Evolutionary conservation across 306 rosid genomes (phyloP), one percentile per base, ranked within the genome.

Genomic region (Quillaja saponaria): DNA sequence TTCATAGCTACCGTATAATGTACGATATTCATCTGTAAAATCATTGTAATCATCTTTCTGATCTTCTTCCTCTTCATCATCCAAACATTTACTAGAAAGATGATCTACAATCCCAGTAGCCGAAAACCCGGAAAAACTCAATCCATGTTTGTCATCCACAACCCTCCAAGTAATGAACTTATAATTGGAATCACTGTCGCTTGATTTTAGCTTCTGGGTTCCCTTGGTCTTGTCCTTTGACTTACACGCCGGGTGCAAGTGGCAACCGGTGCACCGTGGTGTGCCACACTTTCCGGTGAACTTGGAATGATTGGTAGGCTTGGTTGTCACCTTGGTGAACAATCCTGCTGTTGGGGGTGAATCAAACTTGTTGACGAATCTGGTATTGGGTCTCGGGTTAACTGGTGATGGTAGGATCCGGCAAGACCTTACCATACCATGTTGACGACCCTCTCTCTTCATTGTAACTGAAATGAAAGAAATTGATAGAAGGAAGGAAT

Each of bases 401-500:
- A 67, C 38, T 11, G 78, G 35, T 0, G 60, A 15, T 1, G 91
- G 95, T 49, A 81, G 65, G 80, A 84, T 68, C 63, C 16, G 31
- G 31, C 6, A 58, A 48, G 95, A 67, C 58, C 83, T 78, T 9
- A 84, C 88, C 92, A 84, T 77, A 10, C 95, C 95, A 34, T 86
- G 96, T 51, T 91, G 96, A 10, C 86, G 85, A 81, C 95, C 88
- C 76, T 81, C 88, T 19, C 92, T 81, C 83, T 72, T 92, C 98
- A 92, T 92, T 6, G 13, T 66, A 12, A 67, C 57, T 34, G 13
- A 55, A 16, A 51, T 65, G 52, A 28, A 48, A 9, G n/a, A 25
- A 7, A 41, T 2, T 6, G n/a, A 51, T 35, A 52, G 10, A 39
- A 12, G 55, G 8, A 17, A 12, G 51, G 48, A 13, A 39, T 50